phyloP scores from a whole-genome alignment of 176 grass and related monocot species.

The Urochloa ruziziensis region DNA sequence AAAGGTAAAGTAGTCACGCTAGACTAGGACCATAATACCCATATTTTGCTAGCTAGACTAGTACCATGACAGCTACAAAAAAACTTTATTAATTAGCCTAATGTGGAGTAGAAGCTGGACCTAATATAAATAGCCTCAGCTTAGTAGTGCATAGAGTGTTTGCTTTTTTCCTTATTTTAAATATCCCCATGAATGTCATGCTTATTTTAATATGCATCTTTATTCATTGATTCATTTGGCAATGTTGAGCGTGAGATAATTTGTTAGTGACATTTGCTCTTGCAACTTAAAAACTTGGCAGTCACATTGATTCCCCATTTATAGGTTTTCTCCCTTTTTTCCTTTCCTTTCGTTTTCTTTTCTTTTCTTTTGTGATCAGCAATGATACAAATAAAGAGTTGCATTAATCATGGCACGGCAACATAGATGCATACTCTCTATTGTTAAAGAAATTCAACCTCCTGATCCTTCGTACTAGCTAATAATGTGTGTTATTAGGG shows the following conservation, averaged over 20 bases:
- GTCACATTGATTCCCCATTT: not conserved
- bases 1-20: not conserved
- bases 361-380: not conserved
- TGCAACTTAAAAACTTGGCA: not conserved
- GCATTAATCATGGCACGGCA: not conserved
- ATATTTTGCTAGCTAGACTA: not conserved
- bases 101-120: not conserved
- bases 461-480: not conserved
- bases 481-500: not conserved
- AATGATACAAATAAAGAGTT: not conserved
- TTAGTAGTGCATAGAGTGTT: too few species aligned
- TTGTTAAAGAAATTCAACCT: too few species aligned
- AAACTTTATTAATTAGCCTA: not conserved
- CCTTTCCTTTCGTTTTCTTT: not conserved
- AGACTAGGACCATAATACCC: not conserved
- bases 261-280: not conserved
- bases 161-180: not conserved
- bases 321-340: too few species aligned
- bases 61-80: too few species aligned
- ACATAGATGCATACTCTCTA: too few species aligned
- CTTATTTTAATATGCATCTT: not conserved
- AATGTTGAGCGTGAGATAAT: not conserved
- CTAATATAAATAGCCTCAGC: too few species aligned
- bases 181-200: not conserved
- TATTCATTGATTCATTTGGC: slow-evolving; percentile 6